Percentiles rank a stretch among this genome's conserved stretches.
Conservation (phyloP, 768 basidiomycete species). For the Amanita rubescens region DNA sequence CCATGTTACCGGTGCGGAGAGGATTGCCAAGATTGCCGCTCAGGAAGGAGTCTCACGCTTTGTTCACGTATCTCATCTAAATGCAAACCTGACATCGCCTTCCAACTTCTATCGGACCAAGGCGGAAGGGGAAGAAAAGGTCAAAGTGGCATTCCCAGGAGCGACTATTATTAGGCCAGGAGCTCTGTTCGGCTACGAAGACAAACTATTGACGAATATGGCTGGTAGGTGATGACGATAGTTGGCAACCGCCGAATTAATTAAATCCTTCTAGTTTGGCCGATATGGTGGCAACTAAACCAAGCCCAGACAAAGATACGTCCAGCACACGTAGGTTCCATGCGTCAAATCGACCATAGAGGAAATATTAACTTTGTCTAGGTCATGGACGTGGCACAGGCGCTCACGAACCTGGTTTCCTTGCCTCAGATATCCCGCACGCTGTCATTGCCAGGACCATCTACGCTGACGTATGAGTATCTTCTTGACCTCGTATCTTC, state of each 20-base stretch:
- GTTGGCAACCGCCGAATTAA: conserved; percentile 6
- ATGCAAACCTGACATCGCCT: conserved; percentile 70
- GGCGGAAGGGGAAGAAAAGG: conserved; percentile 81
- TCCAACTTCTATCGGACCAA: conserved; percentile 88
- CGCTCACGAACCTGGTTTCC: conserved; percentile 67
- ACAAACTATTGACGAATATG: conserved; percentile 88
- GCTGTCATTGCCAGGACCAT: conserved; percentile 83
- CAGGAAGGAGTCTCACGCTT: conserved; percentile 74
- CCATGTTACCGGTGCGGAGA: conserved; percentile 74
- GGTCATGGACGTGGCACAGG: conserved; percentile 94
- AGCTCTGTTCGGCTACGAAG: conserved; percentile 89
- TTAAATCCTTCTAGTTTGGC: conserved; percentile 54
- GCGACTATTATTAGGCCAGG: conserved; percentile 88
- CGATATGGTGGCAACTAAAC: conserved; percentile 94
- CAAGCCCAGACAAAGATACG: conserved; percentile 78
- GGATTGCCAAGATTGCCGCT: conserved; percentile 79
- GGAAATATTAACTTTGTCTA: conserved; percentile 20
- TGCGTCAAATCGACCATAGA: conserved; percentile 4
- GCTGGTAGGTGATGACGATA: conserved; percentile 49
- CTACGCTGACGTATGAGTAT: conserved; percentile 76
- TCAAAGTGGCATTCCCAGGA: conserved; percentile 72
- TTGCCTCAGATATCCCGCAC: conserved; percentile 58
- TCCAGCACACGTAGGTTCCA: conserved; percentile 75
- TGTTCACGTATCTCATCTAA: conserved; percentile 92
- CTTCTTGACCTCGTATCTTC: conserved; percentile 70